Evolutionary conservation across 169 alveolate genomes (phyloP), one percentile per base, ranked within the genome.

Genomic region (Plasmodium adleri): DNA sequence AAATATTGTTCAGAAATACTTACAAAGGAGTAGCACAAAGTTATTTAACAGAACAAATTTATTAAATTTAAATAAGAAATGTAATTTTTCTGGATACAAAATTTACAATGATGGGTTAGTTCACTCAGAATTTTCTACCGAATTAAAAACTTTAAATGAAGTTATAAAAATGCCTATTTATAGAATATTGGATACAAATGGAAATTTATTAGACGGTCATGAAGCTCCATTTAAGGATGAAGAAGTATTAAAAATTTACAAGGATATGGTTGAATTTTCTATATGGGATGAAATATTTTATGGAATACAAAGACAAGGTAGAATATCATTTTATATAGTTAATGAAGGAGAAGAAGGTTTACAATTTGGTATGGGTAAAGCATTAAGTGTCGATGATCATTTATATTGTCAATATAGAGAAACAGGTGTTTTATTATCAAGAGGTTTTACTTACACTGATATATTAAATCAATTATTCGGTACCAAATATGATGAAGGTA

Each of bases 291-390:
- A 95, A 88, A 74, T 94, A 28, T 85, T 95, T 89, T 90, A 95
- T 88, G 93, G 95, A 56, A 95, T 96, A 75, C 98, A 96, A 72
- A 92, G 98, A 13, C 98, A 96, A 88, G 98, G 98, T 43, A 88
- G 98, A 72, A 97, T 97, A 8, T 96, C 99, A 28, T 98, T 98
- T 94, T 98, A 98, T 91, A 97, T 98, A 97, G 97, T 98, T 64
- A 95, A 96, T 72, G 92, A 94, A 24, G 99, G 99, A 20, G 99
- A 98, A 93, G 99, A 97, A 74, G 99, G 99, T 7, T 94, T 97
- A 9, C 98, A 97, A 32, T 96, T 96, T 13, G 99, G 98, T 0
- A 75, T 95, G 12, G 97, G 97, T 3, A 96, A 98, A 8, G 99
- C 98, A 5, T 90, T 98, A 12, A 63, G 94, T 17, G 92, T 75